Percentiles rank a stretch among this genome's conserved stretches.
phyloP scores from a whole-genome alignment of 495 filamentous ascomycete species.

The Trichoderma virens region DNA sequence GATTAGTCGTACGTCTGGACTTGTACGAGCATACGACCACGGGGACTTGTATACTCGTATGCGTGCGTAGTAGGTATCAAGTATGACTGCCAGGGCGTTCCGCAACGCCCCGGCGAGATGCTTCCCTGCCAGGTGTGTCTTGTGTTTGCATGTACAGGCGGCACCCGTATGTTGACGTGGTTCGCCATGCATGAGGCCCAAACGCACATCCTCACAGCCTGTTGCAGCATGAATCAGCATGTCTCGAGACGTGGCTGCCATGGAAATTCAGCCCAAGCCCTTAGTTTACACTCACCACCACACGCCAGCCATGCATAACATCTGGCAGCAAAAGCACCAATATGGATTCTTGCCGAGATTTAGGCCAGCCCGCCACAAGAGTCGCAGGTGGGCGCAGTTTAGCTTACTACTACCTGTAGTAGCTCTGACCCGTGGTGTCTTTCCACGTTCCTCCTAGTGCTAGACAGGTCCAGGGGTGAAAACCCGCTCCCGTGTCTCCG shows the following conservation, averaged over 20 bases:
- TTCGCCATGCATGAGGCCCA: background rate
- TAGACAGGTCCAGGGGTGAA: background rate
- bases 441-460: background rate
- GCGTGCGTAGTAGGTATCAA: background rate
- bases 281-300: background rate
- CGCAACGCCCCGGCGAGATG: background rate
- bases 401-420: too few relatives aligned
- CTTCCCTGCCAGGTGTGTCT: background rate
- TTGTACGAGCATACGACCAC: background rate
- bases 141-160: too few relatives aligned
- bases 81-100: background rate
- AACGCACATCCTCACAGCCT: background rate
- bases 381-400: background rate
- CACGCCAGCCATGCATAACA: background rate
- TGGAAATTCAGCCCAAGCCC: too few relatives aligned
- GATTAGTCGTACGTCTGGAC: background rate
- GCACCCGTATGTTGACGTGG: background rate
- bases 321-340: too few relatives aligned
- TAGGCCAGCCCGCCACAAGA: too few relatives aligned
- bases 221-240: background rate
- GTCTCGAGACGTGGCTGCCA: background rate
- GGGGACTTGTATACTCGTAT: background rate
- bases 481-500: background rate
- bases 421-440: background rate
- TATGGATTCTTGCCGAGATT: too few relatives aligned